Conservation (phyloP, 441 rosid species). For the Bruguiera hainesii region DNA sequence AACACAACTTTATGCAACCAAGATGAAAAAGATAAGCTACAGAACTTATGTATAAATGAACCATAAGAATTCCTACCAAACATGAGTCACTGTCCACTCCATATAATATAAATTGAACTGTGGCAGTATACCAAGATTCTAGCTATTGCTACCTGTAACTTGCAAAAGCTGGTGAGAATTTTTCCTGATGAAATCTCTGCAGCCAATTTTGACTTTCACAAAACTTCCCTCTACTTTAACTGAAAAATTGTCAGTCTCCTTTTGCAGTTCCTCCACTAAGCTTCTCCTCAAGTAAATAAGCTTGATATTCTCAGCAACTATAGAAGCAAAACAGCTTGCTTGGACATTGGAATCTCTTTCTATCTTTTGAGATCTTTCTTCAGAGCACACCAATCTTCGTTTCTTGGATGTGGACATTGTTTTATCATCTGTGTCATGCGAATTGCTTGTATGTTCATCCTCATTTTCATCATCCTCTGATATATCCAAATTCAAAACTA, state of each 20-base stretch:
- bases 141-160: slow-evolving; percentile 45
- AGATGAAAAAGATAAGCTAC: not conserved
- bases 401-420: slow-evolving; percentile 7
- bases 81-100: not conserved
- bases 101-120: not conserved
- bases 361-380: not conserved
- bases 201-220: slow-evolving; percentile 53
- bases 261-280: slow-evolving; percentile 41
- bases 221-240: slow-evolving; percentile 57
- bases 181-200: slow-evolving; percentile 28
- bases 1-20: slow-evolving; percentile 3
- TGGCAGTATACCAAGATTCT: not conserved
- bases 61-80: not conserved
- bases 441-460: slow-evolving; percentile 12
- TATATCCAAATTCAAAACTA: slow-evolving; percentile 14
- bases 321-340: slow-evolving; percentile 44
- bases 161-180: slow-evolving; percentile 41
- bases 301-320: slow-evolving; percentile 40
- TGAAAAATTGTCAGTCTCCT: slow-evolving; percentile 37
- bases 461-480: slow-evolving; percentile 24
- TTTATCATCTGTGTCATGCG: not conserved
- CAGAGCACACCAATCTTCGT: slow-evolving; percentile 4
- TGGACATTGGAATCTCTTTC: slow-evolving; percentile 11
- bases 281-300: slow-evolving; percentile 51
- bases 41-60: not conserved